Base-by-base conservation (phyloP, 306 rosid species). In the Fragaria iinumae region DNA sequence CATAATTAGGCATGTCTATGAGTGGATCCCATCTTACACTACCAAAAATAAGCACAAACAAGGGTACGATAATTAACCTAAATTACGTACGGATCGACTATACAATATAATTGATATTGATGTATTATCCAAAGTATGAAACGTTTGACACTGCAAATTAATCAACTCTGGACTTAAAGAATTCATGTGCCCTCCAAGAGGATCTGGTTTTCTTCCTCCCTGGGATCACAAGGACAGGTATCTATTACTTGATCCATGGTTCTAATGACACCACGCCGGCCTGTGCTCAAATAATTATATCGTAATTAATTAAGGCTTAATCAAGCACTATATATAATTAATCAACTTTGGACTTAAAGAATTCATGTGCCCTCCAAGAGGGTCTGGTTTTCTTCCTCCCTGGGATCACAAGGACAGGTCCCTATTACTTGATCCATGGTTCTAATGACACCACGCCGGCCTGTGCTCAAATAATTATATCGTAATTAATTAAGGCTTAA, bases 1-100 rank as follows among this genome's bases (percentile, higher is more conserved):
- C 41, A 65, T 64, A 68, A 77, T 77, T 74, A 77, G 77, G 80
- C 48, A 74, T 77, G 79, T 79, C 68, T 20, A 72, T 18, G 23
- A 66, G 77, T 55, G 81, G 84, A 71, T 36, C 78, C 84, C 81
- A 81, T 76, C 29, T 53, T 4, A 71, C 81, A 70, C 27, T 32
- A 50, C 20, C 10, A 48, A 49, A 41, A 7, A 6, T 41, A 38
- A 55, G 77, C 77, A 60, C 65, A 59, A 59, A n/a, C 12, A n/a
- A 55, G 27, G 4, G n/a, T n/a, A 17, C 5, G 9, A 5, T 39
- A 6, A 52, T 52, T 18, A 17, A 6, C 57, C 21, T 6, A 7
- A 52, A 52, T 8, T 18, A 52, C 21, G 59, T 43, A 43, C 45
- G 45, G 45, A 43, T 43, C 11, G 62, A 55, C 27, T 9, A n/a